These are phyloP conservation scores for Trypanosoma boissoni DNA, from an alignment of 208 protist genomes.

Conservation along the genomic window DNA sequence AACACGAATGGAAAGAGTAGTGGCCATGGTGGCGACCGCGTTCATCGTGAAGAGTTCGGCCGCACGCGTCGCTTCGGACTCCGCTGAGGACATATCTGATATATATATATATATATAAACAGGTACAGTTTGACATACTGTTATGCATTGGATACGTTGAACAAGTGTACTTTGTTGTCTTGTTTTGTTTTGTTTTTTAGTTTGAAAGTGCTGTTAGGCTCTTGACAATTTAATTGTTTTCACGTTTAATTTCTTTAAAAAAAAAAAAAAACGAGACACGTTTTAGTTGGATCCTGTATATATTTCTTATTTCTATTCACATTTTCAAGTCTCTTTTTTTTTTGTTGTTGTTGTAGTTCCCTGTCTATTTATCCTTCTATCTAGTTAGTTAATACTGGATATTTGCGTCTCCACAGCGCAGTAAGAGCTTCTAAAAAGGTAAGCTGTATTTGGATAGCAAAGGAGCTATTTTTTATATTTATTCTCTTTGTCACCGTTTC, in stretches of 20 bases:
- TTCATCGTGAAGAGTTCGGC: background rate
- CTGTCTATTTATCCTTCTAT: conserved; percentile 7
- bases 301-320: background rate
- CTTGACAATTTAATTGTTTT: background rate
- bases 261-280: background rate
- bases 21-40: background rate
- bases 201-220: background rate
- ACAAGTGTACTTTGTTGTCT: too few relatives aligned
- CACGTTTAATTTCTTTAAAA: conserved; percentile 1
- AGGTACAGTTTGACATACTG: too few relatives aligned
- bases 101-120: too few relatives aligned
- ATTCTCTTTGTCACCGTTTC: too few relatives aligned
- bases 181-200: conserved; percentile 2
- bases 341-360: background rate
- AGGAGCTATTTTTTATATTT: too few relatives aligned
- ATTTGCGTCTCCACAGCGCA: too few relatives aligned
- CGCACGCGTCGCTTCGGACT: conserved; percentile 12
- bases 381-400: background rate
- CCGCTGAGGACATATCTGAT: background rate
- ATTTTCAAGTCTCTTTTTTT: background rate
- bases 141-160: too few relatives aligned
- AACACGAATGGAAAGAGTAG: background rate
- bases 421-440: too few relatives aligned
- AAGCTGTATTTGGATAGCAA: too few relatives aligned
- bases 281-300: background rate